Percentiles rank a stretch among this genome's conserved stretches.
Conservation (phyloP, 208 protist species). For the Trypanosoma cruzi region DNA sequence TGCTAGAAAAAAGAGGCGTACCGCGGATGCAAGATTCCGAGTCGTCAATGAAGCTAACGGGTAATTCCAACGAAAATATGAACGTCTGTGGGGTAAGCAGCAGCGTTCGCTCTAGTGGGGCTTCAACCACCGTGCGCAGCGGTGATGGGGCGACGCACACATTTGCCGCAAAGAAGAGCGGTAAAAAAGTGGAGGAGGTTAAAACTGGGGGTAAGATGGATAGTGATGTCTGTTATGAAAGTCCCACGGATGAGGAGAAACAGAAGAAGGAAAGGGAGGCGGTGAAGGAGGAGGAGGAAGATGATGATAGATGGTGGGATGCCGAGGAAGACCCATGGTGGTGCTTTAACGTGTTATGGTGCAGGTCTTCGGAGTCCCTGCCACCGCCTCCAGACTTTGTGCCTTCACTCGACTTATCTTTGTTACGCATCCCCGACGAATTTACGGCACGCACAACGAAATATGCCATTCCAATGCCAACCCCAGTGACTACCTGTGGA, state of each 20-base stretch:
- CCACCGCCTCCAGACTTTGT: conserved; percentile 18
- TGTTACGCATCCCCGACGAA: conserved; percentile 13
- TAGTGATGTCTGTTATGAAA: too few species aligned
- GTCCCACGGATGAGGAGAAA: neutral
- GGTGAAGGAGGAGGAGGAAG: conserved; percentile 5
- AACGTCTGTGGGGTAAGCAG: too few species aligned
- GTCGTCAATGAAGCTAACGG: neutral
- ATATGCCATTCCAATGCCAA: conserved; percentile 27
- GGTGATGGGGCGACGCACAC: too few species aligned
- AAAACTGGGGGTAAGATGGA: neutral
- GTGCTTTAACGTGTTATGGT: conserved; percentile 24
- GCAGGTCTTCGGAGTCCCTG: neutral
- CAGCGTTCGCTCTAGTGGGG: too few species aligned
- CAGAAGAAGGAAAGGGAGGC: neutral
- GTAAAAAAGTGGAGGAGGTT: neutral
- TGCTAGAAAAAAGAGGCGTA: conserved; percentile 11
- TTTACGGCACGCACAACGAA: neutral
- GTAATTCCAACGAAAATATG: too few species aligned
- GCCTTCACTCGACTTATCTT: conserved; percentile 7
- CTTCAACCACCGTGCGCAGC: too few species aligned
- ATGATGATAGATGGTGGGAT: conserved; percentile 13
- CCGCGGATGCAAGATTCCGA: neutral
- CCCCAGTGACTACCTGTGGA: neutral
- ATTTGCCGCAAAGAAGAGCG: too few species aligned
- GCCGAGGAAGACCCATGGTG: conserved; percentile 28